Conservation (phyloP, 192 early-diverging fungal genomes). For the Coemansia erecta region DNA sequence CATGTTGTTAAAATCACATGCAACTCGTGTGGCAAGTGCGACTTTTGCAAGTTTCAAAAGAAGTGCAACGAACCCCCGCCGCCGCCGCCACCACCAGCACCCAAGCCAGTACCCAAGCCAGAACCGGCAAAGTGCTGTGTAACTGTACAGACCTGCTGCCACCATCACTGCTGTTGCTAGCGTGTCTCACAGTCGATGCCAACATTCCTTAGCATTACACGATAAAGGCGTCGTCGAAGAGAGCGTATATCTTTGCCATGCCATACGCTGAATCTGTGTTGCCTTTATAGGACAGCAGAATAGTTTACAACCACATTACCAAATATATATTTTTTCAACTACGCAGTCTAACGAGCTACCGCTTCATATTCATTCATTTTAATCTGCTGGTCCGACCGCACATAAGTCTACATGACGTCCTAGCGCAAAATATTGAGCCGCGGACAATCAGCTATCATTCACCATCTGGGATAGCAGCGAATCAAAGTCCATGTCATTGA, state of each 20-base stretch:
- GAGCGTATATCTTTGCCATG: too few relatives aligned
- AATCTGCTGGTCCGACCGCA: too few relatives aligned
- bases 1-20: constrained; percentile 37
- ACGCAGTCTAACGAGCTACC: too few relatives aligned
- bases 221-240: too few relatives aligned
- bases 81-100: constrained; percentile 6
- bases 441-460: constrained; percentile 5
- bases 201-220: not conserved
- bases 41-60: constrained; percentile 24
- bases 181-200: not conserved
- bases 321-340: too few relatives aligned
- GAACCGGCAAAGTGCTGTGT: constrained; percentile 13
- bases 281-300: too few relatives aligned
- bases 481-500: constrained; percentile 47
- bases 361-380: too few relatives aligned
- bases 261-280: too few relatives aligned
- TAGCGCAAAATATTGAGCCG: too few relatives aligned
- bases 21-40: constrained; percentile 43
- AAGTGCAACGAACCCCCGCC: constrained; percentile 13
- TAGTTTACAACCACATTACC: too few relatives aligned
- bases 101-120: constrained; percentile 3
- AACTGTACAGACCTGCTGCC: constrained; percentile 6
- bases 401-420: too few relatives aligned
- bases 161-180: constrained; percentile 30
- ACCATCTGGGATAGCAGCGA: constrained; percentile 46